Evolutionary conservation across 1,284 basidiomycete genomes (phyloP), one percentile per base, ranked within the genome.

Genomic region (Boletus semigastroideus): DNA sequence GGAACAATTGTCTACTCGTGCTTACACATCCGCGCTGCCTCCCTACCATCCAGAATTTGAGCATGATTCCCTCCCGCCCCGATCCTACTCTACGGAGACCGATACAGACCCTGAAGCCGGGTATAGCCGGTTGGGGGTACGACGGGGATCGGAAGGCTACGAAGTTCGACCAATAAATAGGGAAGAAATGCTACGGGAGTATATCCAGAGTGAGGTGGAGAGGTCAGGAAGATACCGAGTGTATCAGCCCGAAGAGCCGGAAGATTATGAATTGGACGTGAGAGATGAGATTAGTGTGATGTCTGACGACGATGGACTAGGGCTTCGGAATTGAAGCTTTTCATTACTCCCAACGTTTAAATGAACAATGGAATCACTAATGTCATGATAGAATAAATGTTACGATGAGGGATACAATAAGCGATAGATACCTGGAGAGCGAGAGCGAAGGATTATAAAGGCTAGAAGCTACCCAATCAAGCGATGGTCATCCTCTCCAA

Each of bases 121-220:
- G 16, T 43, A 55, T 30, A 51, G 49, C 20, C 58, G 63, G 19
- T 57, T 63, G 13, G 64, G 68, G 42, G 71, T 89, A 37, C 74
- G 90, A 48, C 72, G 81, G 37, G 90, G 90, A 16, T 91, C 88
- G 16, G 90, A 92, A 71, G 90, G 90, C 5, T 87, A 83, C 60
- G 90, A 92, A 63, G 81, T 90, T 45, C 77, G 72, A 37, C 70
- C 78, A 10, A 70, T 80, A 42, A 74, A 79, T 48, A 73, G 87
- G 49, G 85, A 88, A 61, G 78, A 77, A 46, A 75, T 89, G 68
- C 65, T 90, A 31, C 71, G 64, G 50, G 70, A 74, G 47, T 84
- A 85, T 65, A 66, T 90, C n/a, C 67, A 71, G 51, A 74, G 73
- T 38, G 67, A 80, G 33, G 78, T 78, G 8, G 74, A 76, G 53